phyloP scores from a whole-genome alignment of 176 grass and related monocot species.

The Calamus simplicifolius region DNA sequence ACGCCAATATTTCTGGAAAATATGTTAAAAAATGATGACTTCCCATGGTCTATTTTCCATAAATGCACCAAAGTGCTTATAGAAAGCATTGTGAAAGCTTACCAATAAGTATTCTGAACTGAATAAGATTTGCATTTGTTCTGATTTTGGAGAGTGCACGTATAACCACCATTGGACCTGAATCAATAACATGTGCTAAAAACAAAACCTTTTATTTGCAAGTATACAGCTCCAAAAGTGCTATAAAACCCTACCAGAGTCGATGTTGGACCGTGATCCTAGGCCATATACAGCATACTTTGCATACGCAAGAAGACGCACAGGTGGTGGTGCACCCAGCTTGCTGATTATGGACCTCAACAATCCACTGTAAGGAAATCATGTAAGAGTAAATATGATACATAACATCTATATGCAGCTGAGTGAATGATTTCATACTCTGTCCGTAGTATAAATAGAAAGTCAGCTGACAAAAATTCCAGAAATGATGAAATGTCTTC shows the following conservation, averaged over 20 bases:
- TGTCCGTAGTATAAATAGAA: conserved; percentile 66
- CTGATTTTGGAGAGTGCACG: no score
- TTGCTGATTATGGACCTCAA: conserved; percentile 77
- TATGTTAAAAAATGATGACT: no score
- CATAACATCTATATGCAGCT: background rate
- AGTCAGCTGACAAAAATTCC: conserved; percentile 82
- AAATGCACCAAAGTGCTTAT: no score
- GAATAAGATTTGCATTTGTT: no score
- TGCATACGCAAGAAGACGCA: conserved; percentile 72
- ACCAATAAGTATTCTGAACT: no score
- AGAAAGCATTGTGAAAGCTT: no score
- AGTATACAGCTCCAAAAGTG: no score
- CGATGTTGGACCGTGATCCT: conserved; percentile 40
- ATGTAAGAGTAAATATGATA: conserved; percentile 4
- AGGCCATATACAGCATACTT: conserved; percentile 71
- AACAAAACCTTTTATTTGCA: no score
- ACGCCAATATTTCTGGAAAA: no score
- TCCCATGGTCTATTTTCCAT: no score
- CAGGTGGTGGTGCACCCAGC: conserved; percentile 50
- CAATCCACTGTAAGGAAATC: conserved; percentile 46
- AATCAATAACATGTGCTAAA: no score
- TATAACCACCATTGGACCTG: no score
- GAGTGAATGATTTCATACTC: conserved; percentile 36
- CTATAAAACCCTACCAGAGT: conserved; percentile 24
- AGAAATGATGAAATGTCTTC: conserved; percentile 88